Evolutionary conservation across 1,284 basidiomycete species (phyloP).

Genomic region (Leccinum holopus): DNA sequence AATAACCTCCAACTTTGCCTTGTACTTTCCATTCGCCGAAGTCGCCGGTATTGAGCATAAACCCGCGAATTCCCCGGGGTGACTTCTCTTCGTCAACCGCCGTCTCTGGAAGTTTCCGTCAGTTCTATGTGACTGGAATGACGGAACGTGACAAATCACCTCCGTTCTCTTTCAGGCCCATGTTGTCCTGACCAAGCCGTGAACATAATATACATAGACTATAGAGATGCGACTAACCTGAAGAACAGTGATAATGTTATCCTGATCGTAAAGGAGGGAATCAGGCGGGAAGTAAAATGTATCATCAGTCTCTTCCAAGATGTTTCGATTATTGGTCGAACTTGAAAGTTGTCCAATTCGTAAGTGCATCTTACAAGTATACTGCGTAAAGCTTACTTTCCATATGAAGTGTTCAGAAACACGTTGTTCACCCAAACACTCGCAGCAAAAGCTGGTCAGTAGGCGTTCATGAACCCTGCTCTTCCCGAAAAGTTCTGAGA

Average conservation of each 20-base stretch:
- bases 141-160: slow-evolving; percentile 30
- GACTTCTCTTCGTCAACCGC: slow-evolving; percentile 49
- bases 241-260: slow-evolving; percentile 75
- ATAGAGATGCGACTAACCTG: slow-evolving; percentile 44
- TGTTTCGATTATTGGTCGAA: slow-evolving; percentile 60
- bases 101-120: slow-evolving; percentile 16
- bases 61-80: slow-evolving; percentile 77
- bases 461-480: neutral
- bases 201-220: neutral
- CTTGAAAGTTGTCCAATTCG: slow-evolving; percentile 33
- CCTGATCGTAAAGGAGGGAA: slow-evolving; percentile 46
- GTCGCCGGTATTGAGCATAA: slow-evolving; percentile 56
- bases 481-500: slow-evolving; percentile 1
- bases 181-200: slow-evolving; percentile 58
- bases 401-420: slow-evolving; percentile 70
- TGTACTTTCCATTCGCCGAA: slow-evolving; percentile 78
- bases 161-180: slow-evolving; percentile 68
- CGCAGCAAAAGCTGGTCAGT: slow-evolving; percentile 59
- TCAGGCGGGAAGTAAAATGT: slow-evolving; percentile 60
- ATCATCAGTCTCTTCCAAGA: slow-evolving; percentile 62
- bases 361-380: slow-evolving; percentile 2
- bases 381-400: slow-evolving; percentile 50
- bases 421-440: slow-evolving; percentile 77
- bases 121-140: slow-evolving; percentile 14
- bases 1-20: slow-evolving; percentile 79